Percentiles rank a stretch among this genome's conserved stretches.
phyloP scores from a whole-genome alignment of 192 early-diverging fungal species.

The Pilaira anomala region DNA sequence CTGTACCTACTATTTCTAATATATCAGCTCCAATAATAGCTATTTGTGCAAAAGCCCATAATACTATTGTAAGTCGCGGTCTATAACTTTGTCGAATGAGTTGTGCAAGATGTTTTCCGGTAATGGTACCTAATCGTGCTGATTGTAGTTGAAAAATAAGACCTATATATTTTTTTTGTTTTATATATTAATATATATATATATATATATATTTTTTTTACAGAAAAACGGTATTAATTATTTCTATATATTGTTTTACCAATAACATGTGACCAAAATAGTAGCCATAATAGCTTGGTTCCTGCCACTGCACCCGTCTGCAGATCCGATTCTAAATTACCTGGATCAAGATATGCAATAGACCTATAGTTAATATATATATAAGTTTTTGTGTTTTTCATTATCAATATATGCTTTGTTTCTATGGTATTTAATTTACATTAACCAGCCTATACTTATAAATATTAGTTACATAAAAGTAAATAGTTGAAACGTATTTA shows the following conservation, averaged over 20 bases:
- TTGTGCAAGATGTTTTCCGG: slow-evolving; percentile 62
- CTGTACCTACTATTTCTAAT: slow-evolving; percentile 85
- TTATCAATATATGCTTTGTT: neutral
- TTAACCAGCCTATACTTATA: slow-evolving; percentile 15
- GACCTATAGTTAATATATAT: slow-evolving; percentile 40
- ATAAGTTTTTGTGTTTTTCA: neutral
- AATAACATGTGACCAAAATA: slow-evolving; percentile 61
- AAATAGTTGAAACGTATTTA: too few relatives aligned
- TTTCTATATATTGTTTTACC: slow-evolving; percentile 35
- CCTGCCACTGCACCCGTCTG: slow-evolving; percentile 66
- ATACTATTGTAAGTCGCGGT: slow-evolving; percentile 39
- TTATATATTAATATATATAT: too few relatives aligned
- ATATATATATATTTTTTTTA: neutral
- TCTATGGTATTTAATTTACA: slow-evolving; percentile 8
- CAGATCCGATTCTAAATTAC: slow-evolving; percentile 67
- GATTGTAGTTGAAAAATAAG: slow-evolving; percentile 60
- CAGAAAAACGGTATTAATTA: neutral
- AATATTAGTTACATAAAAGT: neutral
- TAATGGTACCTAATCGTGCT: slow-evolving; percentile 62
- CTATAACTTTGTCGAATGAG: slow-evolving; percentile 48
- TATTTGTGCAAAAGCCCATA: slow-evolving; percentile 60
- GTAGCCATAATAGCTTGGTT: slow-evolving; percentile 62
- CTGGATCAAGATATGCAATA: slow-evolving; percentile 72
- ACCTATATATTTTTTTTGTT: slow-evolving; percentile 25
- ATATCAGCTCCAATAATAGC: slow-evolving; percentile 73